phyloP scores from a whole-genome alignment of 176 grass and related monocot species.

The Phoenix dactylifera region DNA sequence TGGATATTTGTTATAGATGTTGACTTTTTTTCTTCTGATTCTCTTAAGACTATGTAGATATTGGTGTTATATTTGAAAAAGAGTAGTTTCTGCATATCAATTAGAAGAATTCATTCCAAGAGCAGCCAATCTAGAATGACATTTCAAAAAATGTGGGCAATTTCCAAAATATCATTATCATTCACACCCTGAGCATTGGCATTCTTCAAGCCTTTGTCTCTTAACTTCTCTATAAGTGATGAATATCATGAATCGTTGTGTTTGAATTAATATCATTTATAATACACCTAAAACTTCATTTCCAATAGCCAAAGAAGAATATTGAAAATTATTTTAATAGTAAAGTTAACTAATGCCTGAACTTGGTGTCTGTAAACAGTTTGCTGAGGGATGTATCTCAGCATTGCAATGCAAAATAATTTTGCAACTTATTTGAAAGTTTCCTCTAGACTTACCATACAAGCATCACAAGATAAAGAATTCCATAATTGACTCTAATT shows the following conservation, averaged over 20 bases:
- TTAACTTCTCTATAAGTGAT: slow-evolving; percentile 47
- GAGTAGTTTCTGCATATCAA: no score
- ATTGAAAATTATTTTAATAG: neutral
- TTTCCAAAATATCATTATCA: no score
- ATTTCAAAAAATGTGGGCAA: no score
- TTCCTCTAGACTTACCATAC: neutral
- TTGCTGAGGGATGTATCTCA: slow-evolving; percentile 11
- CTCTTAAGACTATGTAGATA: no score
- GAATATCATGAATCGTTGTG: slow-evolving; percentile 43
- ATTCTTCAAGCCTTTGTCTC: slow-evolving; percentile 70
- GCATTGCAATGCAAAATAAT: slow-evolving; percentile 1
- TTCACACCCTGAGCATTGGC: slow-evolving; percentile 20
- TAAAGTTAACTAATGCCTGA: slow-evolving; percentile 23
- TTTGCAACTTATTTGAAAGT: slow-evolving; percentile 8
- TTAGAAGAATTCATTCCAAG: no score
- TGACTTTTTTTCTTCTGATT: no score
- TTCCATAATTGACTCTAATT: no score
- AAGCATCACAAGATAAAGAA: slow-evolving; percentile 8
- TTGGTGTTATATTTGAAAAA: no score
- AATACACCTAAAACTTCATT: slow-evolving; percentile 13
- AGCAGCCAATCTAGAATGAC: no score
- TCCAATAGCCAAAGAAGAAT: neutral
- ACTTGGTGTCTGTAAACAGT: slow-evolving; percentile 4
- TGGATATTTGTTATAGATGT: no score
- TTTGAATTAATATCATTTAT: slow-evolving; percentile 12